phyloP scores from a whole-genome alignment of 2,329 filamentous ascomycete genomes.

The Atkinsonella texensis region DNA sequence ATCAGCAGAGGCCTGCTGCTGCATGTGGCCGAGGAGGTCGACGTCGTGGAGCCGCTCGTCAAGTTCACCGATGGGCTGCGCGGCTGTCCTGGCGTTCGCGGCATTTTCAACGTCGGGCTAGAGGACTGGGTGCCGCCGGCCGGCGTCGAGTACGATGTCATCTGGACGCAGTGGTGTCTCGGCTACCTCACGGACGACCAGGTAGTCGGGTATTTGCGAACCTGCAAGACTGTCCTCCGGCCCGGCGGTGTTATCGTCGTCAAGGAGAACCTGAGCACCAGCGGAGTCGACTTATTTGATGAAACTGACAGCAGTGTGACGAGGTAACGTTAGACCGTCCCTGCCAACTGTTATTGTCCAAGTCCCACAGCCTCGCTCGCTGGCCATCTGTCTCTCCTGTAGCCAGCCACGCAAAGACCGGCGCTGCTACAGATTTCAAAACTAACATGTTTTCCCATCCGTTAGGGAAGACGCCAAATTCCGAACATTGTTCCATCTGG shows the following conservation, averaged over 20 bases:
- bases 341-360: no score
- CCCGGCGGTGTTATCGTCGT: slow-evolving; percentile 22
- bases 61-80: slow-evolving; percentile 62
- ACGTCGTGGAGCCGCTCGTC: slow-evolving; percentile 73
- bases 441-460: background rate
- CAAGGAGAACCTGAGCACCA: slow-evolving; percentile 58
- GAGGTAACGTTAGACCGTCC: slow-evolving; percentile 27
- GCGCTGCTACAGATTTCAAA: no score
- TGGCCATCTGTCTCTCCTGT: no score
- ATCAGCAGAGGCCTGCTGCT: slow-evolving; percentile 70
- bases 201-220: slow-evolving; percentile 52
- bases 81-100: slow-evolving; percentile 43
- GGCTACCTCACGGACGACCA: slow-evolving; percentile 69
- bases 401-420: background rate
- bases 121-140: slow-evolving; percentile 51
- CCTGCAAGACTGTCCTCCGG: slow-evolving; percentile 36
- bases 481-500: slow-evolving; percentile 52
- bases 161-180: slow-evolving; percentile 89
- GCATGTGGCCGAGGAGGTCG: slow-evolving; percentile 56
- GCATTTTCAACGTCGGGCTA: slow-evolving; percentile 60
- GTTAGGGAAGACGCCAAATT: slow-evolving; percentile 60
- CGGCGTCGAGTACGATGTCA: slow-evolving; percentile 54
- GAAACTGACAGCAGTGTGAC: slow-evolving; percentile 67
- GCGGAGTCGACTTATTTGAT: slow-evolving; percentile 57
- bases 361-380: no score